phyloP scores from a whole-genome alignment of 805 yeast genomes.

The Monosporozyma siamensis region DNA sequence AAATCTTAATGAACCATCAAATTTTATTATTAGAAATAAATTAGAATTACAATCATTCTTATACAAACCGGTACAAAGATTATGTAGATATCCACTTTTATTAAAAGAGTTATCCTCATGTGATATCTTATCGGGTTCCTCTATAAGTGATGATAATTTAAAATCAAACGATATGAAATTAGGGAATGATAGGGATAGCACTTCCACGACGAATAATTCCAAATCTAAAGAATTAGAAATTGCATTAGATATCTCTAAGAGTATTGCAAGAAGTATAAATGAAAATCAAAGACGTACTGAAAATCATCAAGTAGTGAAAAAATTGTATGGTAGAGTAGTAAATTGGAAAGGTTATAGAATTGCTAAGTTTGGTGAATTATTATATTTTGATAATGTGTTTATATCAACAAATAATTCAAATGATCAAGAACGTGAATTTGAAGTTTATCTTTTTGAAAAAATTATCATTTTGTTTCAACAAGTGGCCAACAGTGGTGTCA shows the following conservation, averaged over 20 bases:
- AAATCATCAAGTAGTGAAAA: slow-evolving; percentile 61
- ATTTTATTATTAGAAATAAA: slow-evolving; percentile 68
- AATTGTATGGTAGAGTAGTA: slow-evolving; percentile 60
- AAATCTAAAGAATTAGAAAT: slow-evolving; percentile 48
- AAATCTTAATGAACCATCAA: slow-evolving; percentile 18
- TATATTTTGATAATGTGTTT: slow-evolving; percentile 62
- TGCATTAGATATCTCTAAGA: slow-evolving; percentile 68
- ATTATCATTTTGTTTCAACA: slow-evolving; percentile 59
- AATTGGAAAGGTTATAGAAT: slow-evolving; percentile 91
- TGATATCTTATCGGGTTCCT: slow-evolving; percentile 1
- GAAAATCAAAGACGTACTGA: slow-evolving; percentile 92
- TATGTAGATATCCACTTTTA: slow-evolving; percentile 89
- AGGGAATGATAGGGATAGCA: slow-evolving; percentile 15
- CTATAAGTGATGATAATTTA: slow-evolving; percentile 1
- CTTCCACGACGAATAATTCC: slow-evolving; percentile 25
- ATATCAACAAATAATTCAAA: slow-evolving; percentile 35
- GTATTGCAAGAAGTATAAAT: slow-evolving; percentile 79
- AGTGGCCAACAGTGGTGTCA: slow-evolving; percentile 13
- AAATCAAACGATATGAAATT: neutral
- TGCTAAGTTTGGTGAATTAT: slow-evolving; percentile 72
- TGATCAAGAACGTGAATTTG: slow-evolving; percentile 75
- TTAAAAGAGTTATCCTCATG: slow-evolving; percentile 55
- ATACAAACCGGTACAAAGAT: slow-evolving; percentile 89
- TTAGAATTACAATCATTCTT: slow-evolving; percentile 84
- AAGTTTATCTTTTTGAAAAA: slow-evolving; percentile 79